Evolutionary conservation across 2,329 filamentous ascomycete species (phyloP).

Genomic region (Fusarium staphyleae): DNA sequence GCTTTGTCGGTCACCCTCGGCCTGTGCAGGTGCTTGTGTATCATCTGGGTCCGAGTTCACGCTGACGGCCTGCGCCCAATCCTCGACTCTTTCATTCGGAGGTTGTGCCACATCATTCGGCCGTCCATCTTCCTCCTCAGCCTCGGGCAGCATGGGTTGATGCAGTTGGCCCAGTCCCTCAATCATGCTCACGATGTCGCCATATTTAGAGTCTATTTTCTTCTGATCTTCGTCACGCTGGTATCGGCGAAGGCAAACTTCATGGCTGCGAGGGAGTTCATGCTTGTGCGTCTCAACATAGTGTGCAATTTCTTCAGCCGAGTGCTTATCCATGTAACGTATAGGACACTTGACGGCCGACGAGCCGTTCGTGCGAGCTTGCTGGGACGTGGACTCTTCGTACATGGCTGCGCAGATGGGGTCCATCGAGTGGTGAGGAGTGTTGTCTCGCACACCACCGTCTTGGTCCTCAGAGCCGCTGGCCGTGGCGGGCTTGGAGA

Average conservation of each 20-base stretch:
- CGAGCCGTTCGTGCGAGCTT: constrained; percentile 56
- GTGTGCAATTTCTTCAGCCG: constrained; percentile 88
- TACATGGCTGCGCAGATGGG: constrained; percentile 71
- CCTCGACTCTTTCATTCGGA: constrained; percentile 77
- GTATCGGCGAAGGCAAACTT: constrained; percentile 88
- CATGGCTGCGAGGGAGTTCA: constrained; percentile 90
- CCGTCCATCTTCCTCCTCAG: constrained; percentile 53
- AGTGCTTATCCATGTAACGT: constrained; percentile 89
- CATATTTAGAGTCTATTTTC: constrained; percentile 93
- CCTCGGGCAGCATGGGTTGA: constrained; percentile 79
- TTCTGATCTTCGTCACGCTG: constrained; percentile 84
- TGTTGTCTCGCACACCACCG: constrained; percentile 46
- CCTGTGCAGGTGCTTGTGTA: constrained; percentile 41
- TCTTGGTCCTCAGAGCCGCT: constrained; percentile 39
- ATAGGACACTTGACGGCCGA: constrained; percentile 81
- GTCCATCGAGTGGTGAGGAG: constrained; percentile 60
- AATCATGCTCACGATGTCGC: constrained; percentile 92
- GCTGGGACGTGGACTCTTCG: constrained; percentile 65
- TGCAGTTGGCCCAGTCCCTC: constrained; percentile 87
- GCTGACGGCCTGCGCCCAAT: constrained; percentile 83
- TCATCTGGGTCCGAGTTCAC: constrained; percentile 52
- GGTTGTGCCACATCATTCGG: constrained; percentile 56
- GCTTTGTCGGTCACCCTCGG: constrained; percentile 67
- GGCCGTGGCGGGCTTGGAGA: constrained; percentile 59
- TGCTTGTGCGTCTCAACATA: constrained; percentile 97